These are phyloP conservation scores for Clarireedia sp. DNA, from an alignment of 2,329 filamentous ascomycete genomes.

Conservation along the genomic window DNA sequence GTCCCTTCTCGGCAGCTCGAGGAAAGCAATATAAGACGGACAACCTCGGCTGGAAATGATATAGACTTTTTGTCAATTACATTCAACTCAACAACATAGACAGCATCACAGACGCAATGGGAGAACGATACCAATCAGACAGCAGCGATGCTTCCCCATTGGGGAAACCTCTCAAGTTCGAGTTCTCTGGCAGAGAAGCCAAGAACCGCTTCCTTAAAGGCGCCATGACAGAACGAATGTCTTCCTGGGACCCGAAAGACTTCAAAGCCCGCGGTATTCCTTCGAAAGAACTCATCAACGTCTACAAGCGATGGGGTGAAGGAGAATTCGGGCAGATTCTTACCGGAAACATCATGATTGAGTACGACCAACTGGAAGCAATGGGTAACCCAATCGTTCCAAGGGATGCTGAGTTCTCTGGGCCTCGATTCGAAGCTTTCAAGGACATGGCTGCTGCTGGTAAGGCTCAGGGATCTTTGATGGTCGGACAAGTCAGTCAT, in stretches of 20 bases:
- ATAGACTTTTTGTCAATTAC: background rate
- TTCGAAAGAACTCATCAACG: constrained; percentile 43
- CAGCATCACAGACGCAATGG: constrained; percentile 15
- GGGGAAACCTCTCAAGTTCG: constrained; percentile 39
- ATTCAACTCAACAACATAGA: background rate
- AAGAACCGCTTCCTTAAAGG: constrained; percentile 61
- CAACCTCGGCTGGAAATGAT: background rate
- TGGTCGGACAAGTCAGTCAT: constrained; percentile 55
- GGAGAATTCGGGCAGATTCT: constrained; percentile 48
- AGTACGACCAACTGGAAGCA: constrained; percentile 49
- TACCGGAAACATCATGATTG: constrained; percentile 58
- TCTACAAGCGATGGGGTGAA: constrained; percentile 56
- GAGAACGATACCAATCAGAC: constrained; percentile 21
- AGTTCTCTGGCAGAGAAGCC: constrained; percentile 46
- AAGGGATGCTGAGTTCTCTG: constrained; percentile 39
- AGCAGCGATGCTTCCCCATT: constrained; percentile 30
- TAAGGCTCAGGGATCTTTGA: constrained; percentile 49
- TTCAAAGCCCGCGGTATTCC: constrained; percentile 46
- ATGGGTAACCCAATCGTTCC: constrained; percentile 53
- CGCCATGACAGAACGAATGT: constrained; percentile 58
- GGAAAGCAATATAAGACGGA: background rate
- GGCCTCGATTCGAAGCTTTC: constrained; percentile 53
- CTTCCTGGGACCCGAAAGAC: constrained; percentile 49
- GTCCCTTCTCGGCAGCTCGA: background rate
- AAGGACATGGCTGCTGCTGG: constrained; percentile 44